A percentile compares a stretch with the other conserved stretches of the same genome.
These are phyloP conservation scores for Cucurbita pepo DNA, from an alignment of 306 rosid genomes.

Conservation along the genomic window DNA sequence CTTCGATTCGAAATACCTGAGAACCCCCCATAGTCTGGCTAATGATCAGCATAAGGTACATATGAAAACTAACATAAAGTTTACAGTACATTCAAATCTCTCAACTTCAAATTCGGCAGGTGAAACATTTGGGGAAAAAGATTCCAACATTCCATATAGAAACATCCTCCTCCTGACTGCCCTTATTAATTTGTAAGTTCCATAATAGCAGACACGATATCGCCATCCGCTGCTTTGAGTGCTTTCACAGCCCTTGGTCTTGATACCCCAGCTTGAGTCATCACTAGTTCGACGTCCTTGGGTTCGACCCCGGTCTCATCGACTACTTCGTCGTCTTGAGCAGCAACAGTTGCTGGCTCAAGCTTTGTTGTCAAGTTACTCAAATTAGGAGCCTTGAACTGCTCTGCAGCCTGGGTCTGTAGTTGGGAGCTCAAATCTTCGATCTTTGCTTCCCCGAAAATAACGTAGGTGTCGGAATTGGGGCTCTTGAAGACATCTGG, in stretches of 20 bases:
- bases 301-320: conserved; percentile 81
- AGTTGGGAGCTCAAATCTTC: conserved; percentile 87
- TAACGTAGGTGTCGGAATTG: conserved; percentile 66
- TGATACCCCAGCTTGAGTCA: conserved; percentile 82
- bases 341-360: conserved; percentile 42
- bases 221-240: conserved; percentile 53
- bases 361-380: conserved; percentile 48
- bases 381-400: conserved; percentile 71
- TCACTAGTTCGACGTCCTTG: conserved; percentile 74
- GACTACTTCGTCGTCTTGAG: conserved; percentile 70
- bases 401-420: conserved; percentile 87
- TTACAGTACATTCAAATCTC: not conserved
- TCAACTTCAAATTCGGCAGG: not conserved
- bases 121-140: not conserved
- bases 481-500: conserved; percentile 95
- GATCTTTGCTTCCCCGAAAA: conserved; percentile 85
- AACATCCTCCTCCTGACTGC: not conserved
- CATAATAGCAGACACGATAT: conserved; percentile 86
- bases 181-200: conserved; percentile 57
- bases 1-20: not conserved
- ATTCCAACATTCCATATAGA: not conserved
- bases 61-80: not conserved
- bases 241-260: conserved; percentile 75
- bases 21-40: not conserved
- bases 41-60: not conserved